phyloP scores from a whole-genome alignment of 441 rosid genomes.

The Populus hybrid region DNA sequence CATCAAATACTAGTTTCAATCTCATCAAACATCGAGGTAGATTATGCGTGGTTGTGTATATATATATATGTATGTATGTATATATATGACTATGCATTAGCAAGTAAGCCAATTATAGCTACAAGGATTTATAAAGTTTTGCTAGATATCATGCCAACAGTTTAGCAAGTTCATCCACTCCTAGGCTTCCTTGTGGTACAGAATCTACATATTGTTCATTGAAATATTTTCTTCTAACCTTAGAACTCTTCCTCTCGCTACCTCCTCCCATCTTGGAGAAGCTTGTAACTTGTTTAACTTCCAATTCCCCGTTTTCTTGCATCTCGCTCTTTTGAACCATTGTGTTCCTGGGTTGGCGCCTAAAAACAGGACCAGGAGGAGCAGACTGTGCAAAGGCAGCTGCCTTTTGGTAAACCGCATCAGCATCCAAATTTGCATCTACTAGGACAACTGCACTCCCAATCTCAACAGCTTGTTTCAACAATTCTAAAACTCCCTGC shows the following conservation, averaged over 20 bases:
- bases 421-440: conserved; percentile 53
- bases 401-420: conserved; percentile 47
- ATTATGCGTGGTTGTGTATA: too few relatives aligned
- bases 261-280: conserved; percentile 10
- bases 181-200: conserved; percentile 50
- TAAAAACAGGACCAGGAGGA: conserved; percentile 58
- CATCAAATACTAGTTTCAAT: too few relatives aligned
- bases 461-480: conserved; percentile 63
- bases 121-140: neutral
- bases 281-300: neutral
- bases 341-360: conserved; percentile 34
- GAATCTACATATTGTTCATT: conserved; percentile 30
- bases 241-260: conserved; percentile 22
- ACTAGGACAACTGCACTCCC: conserved; percentile 63
- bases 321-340: conserved; percentile 28
- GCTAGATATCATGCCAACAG: conserved; percentile 24
- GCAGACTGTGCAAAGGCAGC: conserved; percentile 55
- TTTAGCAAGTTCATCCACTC: conserved; percentile 85
- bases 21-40: too few relatives aligned
- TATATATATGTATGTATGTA: too few relatives aligned
- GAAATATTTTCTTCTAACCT: conserved; percentile 13
- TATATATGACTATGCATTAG: too few relatives aligned
- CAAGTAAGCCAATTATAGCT: too few relatives aligned
- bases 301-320: conserved; percentile 38
- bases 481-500: conserved; percentile 39